Evolutionary conservation across 805 yeast genomes (phyloP).

Genomic region (Barnettozyma populi): DNA sequence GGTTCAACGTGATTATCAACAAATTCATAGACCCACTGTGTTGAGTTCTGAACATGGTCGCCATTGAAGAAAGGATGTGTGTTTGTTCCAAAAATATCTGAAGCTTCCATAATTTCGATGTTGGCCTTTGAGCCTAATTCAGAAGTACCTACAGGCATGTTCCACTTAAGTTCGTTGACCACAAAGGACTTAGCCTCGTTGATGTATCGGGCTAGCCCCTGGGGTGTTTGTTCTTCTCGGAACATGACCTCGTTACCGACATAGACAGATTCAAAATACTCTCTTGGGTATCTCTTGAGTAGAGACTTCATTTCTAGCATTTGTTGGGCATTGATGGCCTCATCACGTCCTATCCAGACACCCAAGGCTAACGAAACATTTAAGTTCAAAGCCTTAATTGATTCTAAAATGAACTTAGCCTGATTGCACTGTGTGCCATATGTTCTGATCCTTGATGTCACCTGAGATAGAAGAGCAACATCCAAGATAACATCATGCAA

Average conservation of each 20-base stretch:
- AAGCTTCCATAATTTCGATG: slow-evolving; percentile 32
- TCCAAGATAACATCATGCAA: slow-evolving; percentile 49
- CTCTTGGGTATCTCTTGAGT: slow-evolving; percentile 38
- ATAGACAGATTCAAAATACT: slow-evolving; percentile 43
- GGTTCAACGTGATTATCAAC: slow-evolving; percentile 40
- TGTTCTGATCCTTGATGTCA: slow-evolving; percentile 52
- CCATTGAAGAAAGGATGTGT: slow-evolving; percentile 70
- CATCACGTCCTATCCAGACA: slow-evolving; percentile 51
- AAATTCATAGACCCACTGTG: slow-evolving; percentile 49
- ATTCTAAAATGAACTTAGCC: slow-evolving; percentile 43
- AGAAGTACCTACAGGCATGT: slow-evolving; percentile 55
- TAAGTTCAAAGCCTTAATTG: slow-evolving; percentile 44
- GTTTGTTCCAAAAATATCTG: slow-evolving; percentile 59
- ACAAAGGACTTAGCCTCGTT: slow-evolving; percentile 35
- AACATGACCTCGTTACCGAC: slow-evolving; percentile 62
- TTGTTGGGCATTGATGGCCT: slow-evolving; percentile 40
- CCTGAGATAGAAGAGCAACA: slow-evolving; percentile 48
- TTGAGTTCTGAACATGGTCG: slow-evolving; percentile 38
- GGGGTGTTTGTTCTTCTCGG: slow-evolving; percentile 40
- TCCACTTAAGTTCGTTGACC: slow-evolving; percentile 28
- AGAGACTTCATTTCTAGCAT: slow-evolving; percentile 38
- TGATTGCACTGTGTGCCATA: slow-evolving; percentile 63
- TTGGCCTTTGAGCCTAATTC: slow-evolving; percentile 49
- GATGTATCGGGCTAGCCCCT: slow-evolving; percentile 37
- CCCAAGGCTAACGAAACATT: slow-evolving; percentile 58